Evolutionary conservation across 176 grass and related monocot genomes (phyloP), one percentile per base, ranked within the genome.

Genomic region (Oryza nivara): DNA sequence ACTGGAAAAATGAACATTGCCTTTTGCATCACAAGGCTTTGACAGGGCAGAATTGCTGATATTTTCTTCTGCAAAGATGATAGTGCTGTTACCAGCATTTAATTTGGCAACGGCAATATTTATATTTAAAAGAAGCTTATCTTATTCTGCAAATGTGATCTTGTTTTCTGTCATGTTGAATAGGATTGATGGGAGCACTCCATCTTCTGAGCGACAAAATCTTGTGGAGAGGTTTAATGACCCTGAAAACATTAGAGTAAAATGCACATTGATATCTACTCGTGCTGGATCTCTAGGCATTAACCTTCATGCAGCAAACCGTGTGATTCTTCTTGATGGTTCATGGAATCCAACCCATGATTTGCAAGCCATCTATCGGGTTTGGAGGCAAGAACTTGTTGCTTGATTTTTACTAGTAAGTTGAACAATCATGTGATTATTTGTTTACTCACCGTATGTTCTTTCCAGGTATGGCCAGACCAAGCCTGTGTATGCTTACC

Each of bases 261-360:
- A 96, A 89, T 98, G 96, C 70, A 82, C 80, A 48, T 83, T 98
- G 88, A 96, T 98, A 90, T 98, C 96, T 78, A 98, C 93, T 83
- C 96, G 96, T 78, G 96, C 96, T 92, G 96, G 96, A 86, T 98
- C 96, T 67, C 81, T 98, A 22, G 96, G 96, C 54, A 96, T 98
- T 47, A 98, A 98, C 56, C 96, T 98, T 86, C 91, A 98, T 76
- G 89, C 96, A 79, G 96, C 96, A 82, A 98, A 94, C 74, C 93
- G 96, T 70, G 93, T 98, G 52, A 91, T 98, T 85, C 76, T 98
- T 88, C 75, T 98, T 16, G 96, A 98, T 86, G 96, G 96, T 78
- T 98, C 96, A 81, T 98, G 96, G 96, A 98, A 98, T 87, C 96
- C 96, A 80, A 98, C 93, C 66, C 91, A 98, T 88, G 96, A 98